phyloP scores from a whole-genome alignment of 2,329 filamentous ascomycete species.

The Hyphodiscus sp. region DNA sequence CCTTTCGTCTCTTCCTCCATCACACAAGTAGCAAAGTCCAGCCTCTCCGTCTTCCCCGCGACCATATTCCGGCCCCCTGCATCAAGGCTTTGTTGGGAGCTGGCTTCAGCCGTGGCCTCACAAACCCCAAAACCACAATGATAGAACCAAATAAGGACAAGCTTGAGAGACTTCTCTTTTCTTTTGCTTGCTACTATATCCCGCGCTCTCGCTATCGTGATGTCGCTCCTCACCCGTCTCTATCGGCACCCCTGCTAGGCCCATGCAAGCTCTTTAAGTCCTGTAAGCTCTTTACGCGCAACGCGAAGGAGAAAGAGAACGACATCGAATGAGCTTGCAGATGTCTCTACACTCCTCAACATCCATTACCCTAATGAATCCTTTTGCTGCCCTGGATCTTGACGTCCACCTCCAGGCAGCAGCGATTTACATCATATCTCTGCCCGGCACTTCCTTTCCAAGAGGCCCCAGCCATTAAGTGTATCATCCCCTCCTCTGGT shows the following conservation, averaged over 20 bases:
- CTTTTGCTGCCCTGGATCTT: neutral
- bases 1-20: conserved; percentile 3
- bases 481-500: conserved; percentile 5
- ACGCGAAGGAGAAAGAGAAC: conserved; percentile 8
- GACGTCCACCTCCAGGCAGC: conserved; percentile 6
- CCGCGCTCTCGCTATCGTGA: neutral
- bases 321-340: conserved; percentile 15
- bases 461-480: conserved; percentile 5
- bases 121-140: neutral
- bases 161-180: neutral
- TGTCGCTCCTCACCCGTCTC: neutral
- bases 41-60: conserved; percentile 1
- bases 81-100: conserved; percentile 1
- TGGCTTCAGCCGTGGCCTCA: neutral
- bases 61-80: conserved; percentile 5
- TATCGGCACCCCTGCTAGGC: conserved; percentile 5
- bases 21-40: neutral
- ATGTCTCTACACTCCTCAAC: conserved; percentile 4
- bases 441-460: neutral
- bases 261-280: conserved; percentile 26
- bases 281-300: conserved; percentile 26
- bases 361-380: conserved; percentile 11
- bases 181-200: neutral
- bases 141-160: neutral
- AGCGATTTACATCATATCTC: conserved; percentile 8